Conservation (phyloP, 1,284 basidiomycete genomes). For the Porphyrellus sp. region DNA sequence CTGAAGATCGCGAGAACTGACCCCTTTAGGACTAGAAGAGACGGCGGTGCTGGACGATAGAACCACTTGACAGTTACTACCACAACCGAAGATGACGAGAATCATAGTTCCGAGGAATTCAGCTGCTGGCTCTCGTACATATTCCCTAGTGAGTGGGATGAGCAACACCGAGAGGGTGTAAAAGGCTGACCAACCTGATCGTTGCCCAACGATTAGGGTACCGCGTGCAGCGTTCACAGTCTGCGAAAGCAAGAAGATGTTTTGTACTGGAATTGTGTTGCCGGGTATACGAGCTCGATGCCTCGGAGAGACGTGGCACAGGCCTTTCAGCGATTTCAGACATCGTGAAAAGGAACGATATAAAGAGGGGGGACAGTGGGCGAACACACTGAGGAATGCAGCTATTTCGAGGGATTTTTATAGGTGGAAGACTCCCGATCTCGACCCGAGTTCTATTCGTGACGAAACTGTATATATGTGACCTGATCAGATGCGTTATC, state of each 20-base stretch:
- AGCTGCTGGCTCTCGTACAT: conserved; percentile 59
- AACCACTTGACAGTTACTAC: conserved; percentile 61
- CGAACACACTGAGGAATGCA: background rate
- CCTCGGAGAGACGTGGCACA: conserved; percentile 16
- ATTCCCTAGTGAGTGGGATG: conserved; percentile 32
- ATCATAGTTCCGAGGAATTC: conserved; percentile 70
- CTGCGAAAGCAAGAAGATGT: conserved; percentile 21
- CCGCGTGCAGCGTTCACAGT: conserved; percentile 26
- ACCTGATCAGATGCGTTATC: background rate
- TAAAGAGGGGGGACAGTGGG: background rate
- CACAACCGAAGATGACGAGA: conserved; percentile 63
- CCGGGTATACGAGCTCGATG: conserved; percentile 12
- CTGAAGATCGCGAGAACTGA: conserved; percentile 37
- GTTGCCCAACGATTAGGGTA: conserved; percentile 57
- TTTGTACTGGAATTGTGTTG: conserved; percentile 4
- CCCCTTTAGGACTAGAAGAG: conserved; percentile 55
- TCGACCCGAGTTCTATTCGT: background rate
- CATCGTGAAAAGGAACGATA: conserved; percentile 17
- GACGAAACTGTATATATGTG: conserved; percentile 4
- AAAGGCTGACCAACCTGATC: conserved; percentile 45
- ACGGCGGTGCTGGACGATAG: conserved; percentile 53
- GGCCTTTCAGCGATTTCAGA: conserved; percentile 20
- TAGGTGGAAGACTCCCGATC: conserved; percentile 10
- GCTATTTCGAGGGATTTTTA: conserved; percentile 20
- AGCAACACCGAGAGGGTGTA: background rate